Conservation (phyloP, 2,329 filamentous ascomycete species). For the Annulohypoxylon truncatum region DNA sequence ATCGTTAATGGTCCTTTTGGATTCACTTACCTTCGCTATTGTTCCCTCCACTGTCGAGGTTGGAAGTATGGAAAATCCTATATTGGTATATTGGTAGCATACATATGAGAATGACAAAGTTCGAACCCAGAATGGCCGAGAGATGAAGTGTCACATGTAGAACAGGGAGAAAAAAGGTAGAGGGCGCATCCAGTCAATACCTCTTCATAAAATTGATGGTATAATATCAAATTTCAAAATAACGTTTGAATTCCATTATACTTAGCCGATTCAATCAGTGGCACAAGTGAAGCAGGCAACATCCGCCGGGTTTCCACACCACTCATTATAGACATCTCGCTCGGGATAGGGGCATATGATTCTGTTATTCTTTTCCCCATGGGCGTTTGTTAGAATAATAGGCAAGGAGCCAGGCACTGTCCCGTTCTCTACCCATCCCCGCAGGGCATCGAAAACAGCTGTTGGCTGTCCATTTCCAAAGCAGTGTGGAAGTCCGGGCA, state of each 20-base stretch:
- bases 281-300: constrained; percentile 19
- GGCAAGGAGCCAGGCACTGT: constrained; percentile 19
- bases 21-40: not conserved
- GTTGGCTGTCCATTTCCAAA: constrained; percentile 36
- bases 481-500: constrained; percentile 39
- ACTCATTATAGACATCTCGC: not conserved
- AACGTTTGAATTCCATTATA: not conserved
- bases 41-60: not conserved
- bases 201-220: not conserved
- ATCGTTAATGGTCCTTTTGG: not conserved
- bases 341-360: constrained; percentile 24
- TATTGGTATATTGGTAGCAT: not conserved
- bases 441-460: constrained; percentile 29
- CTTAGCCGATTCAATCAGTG: not conserved
- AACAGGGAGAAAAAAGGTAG: not conserved
- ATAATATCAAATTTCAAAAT: not conserved
- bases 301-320: constrained; percentile 11
- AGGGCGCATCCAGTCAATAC: not conserved
- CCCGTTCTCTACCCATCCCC: constrained; percentile 39
- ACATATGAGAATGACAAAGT: not conserved
- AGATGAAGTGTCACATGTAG: not conserved
- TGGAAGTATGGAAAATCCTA: not conserved
- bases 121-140: not conserved
- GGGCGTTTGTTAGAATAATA: not conserved
- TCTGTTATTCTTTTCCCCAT: constrained; percentile 15